Conservation (phyloP, 352 stramenopile species). For the Pythium chondricola region DNA sequence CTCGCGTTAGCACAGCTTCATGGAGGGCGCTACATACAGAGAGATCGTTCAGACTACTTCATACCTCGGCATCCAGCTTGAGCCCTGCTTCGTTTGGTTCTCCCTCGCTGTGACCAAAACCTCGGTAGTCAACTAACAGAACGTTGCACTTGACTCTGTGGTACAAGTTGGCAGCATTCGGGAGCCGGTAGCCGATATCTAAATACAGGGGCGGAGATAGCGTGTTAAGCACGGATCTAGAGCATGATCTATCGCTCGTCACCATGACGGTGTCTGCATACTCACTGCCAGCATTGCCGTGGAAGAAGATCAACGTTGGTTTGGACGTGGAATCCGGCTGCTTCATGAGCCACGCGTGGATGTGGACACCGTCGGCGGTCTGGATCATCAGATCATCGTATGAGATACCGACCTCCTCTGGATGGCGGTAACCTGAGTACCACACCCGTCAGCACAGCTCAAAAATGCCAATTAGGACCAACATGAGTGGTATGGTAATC, state of each 20-base stretch:
- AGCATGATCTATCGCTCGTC: no score
- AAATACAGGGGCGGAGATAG: not conserved
- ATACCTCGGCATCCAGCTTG: conserved; percentile 87
- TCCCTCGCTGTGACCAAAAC: conserved; percentile 89
- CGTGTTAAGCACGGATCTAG: not conserved
- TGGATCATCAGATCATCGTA: conserved; percentile 89
- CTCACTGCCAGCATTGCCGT: conserved; percentile 91
- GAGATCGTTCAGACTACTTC: no score
- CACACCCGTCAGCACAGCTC: not conserved
- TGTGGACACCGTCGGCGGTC: conserved; percentile 70
- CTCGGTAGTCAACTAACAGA: conserved; percentile 92
- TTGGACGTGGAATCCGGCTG: conserved; percentile 43
- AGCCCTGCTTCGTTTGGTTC: conserved; percentile 84
- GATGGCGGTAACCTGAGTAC: conserved; percentile 74
- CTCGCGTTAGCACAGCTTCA: no score
- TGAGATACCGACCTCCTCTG: conserved; percentile 80
- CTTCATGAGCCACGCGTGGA: conserved; percentile 93
- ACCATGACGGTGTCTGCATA: no score
- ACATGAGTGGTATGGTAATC: no score
- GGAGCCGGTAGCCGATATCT: conserved; percentile 92
- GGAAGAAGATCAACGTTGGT: conserved; percentile 93
- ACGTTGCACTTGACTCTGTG: conserved; percentile 86
- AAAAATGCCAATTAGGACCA: no score
- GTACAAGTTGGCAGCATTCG: conserved; percentile 90
- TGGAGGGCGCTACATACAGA: no score